Conservation (phyloP, 192 early-diverging fungal genomes). For the Gigaspora rosea region DNA sequence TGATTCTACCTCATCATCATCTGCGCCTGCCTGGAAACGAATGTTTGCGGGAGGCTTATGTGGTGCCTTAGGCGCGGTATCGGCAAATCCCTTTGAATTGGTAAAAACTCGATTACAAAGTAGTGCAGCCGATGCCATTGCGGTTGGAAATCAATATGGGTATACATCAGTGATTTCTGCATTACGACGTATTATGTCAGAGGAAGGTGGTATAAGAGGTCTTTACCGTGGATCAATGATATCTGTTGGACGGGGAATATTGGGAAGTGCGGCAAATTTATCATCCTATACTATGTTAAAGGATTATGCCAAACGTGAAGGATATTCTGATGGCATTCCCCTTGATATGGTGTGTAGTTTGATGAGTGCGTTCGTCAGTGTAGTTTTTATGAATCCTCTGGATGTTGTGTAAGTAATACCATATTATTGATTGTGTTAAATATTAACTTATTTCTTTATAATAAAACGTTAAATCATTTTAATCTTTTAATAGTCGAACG, state of each 20-base stretch:
- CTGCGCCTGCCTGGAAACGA: constrained; percentile 73
- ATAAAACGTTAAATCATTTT: neutral
- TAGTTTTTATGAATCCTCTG: constrained; percentile 55
- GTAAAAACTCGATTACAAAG: constrained; percentile 74
- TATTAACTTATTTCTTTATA: neutral
- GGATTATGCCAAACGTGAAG: constrained; percentile 60
- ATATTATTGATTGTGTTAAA: neutral
- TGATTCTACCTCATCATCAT: constrained; percentile 43
- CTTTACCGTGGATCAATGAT: constrained; percentile 72
- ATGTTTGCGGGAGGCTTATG: constrained; percentile 72
- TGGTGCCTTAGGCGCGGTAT: constrained; percentile 74
- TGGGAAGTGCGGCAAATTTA: constrained; percentile 69
- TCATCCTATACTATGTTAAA: constrained; percentile 69
- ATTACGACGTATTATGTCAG: constrained; percentile 48
- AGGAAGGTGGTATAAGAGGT: constrained; percentile 58
- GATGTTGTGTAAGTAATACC: constrained; percentile 47
- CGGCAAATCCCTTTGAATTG: constrained; percentile 76
- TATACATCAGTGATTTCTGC: constrained; percentile 64
- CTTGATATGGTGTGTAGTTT: constrained; percentile 71
- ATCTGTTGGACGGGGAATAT: constrained; percentile 63
- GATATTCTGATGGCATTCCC: constrained; percentile 63
- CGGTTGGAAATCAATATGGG: constrained; percentile 69
- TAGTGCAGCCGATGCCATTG: constrained; percentile 49
- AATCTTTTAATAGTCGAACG: constrained; percentile 53
- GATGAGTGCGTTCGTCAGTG: constrained; percentile 57